phyloP scores from a whole-genome alignment of 176 grass and related monocot species.

The Oropetium thomaeum region DNA sequence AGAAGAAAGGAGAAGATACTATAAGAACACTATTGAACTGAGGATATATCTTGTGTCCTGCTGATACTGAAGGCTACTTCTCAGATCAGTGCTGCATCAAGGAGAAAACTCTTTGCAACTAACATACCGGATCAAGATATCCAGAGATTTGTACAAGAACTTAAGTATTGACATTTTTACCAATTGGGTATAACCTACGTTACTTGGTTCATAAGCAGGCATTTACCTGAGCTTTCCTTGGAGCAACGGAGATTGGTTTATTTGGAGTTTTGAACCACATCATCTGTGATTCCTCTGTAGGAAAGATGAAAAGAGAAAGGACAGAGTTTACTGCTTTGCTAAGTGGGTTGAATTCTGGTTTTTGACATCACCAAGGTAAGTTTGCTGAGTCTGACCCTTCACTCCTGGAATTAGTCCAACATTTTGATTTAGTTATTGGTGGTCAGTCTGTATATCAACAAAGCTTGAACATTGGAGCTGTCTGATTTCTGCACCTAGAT shows the following conservation, averaged over 20 bases:
- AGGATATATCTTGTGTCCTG: background rate
- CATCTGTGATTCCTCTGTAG: background rate
- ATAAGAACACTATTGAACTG: constrained; percentile 19
- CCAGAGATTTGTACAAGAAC: background rate
- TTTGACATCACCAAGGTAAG: background rate
- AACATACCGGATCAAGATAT: background rate
- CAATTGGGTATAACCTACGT: background rate
- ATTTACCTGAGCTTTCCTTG: background rate
- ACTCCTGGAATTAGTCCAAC: background rate
- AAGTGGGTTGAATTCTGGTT: constrained; percentile 15
- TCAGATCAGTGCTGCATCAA: background rate
- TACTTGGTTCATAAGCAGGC: constrained; percentile 13
- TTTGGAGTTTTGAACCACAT: background rate
- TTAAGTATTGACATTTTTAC: background rate
- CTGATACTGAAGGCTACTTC: constrained; percentile 8
- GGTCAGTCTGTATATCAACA: too few species aligned
- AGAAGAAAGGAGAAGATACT: constrained; percentile 1
- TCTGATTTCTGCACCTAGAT: background rate
- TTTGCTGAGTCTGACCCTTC: background rate
- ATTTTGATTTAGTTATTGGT: background rate
- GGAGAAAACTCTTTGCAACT: background rate
- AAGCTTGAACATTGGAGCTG: too few species aligned
- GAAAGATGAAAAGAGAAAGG: constrained; percentile 11
- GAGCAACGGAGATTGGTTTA: background rate
- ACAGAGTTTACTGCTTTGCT: constrained; percentile 5